phyloP scores from a whole-genome alignment of 75 land plant genomes.

The Selaginella moellendorffii region DNA sequence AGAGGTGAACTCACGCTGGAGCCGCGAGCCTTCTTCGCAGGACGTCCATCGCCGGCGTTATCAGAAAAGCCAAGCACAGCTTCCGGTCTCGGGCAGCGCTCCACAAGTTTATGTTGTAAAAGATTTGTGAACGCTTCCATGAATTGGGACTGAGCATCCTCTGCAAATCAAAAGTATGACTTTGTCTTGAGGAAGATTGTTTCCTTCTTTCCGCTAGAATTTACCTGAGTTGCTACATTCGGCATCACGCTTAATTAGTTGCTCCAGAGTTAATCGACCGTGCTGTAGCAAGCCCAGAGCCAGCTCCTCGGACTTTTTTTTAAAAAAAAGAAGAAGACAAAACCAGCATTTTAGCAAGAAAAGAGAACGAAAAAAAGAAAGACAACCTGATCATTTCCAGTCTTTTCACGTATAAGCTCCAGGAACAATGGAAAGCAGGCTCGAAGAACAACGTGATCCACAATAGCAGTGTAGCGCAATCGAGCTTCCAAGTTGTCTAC shows the following conservation, averaged over 20 bases:
- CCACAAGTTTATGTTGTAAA: conserved; percentile 39
- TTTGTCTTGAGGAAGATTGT: too few relatives aligned
- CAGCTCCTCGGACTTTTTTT: conserved; percentile 52
- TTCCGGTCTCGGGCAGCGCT: conserved; percentile 69
- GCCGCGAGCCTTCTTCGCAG: conserved; percentile 26
- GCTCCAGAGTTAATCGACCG: conserved; percentile 69
- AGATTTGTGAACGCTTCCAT: conserved; percentile 36
- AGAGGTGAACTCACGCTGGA: conserved; percentile 19
- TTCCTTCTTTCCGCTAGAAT: too few relatives aligned
- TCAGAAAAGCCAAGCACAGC: conserved; percentile 39
- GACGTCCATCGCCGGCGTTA: conserved; percentile 22
- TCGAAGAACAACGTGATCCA: conserved; percentile 59
- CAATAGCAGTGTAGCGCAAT: conserved; percentile 42
- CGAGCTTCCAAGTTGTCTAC: too few relatives aligned
- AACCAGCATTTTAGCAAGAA: too few relatives aligned
- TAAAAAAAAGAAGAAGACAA: too few relatives aligned
- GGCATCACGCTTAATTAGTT: conserved; percentile 40
- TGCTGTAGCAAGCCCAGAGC: conserved; percentile 52
- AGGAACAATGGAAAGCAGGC: conserved; percentile 69
- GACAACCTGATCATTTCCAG: conserved; percentile 50
- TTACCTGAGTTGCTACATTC: too few relatives aligned
- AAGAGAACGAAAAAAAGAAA: too few relatives aligned
- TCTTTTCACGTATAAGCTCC: conserved; percentile 33
- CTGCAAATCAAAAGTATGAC: too few relatives aligned
- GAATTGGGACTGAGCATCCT: too few relatives aligned